Base-by-base conservation (phyloP, 2,329 filamentous ascomycete genomes). In the Helotiales sp. region DNA sequence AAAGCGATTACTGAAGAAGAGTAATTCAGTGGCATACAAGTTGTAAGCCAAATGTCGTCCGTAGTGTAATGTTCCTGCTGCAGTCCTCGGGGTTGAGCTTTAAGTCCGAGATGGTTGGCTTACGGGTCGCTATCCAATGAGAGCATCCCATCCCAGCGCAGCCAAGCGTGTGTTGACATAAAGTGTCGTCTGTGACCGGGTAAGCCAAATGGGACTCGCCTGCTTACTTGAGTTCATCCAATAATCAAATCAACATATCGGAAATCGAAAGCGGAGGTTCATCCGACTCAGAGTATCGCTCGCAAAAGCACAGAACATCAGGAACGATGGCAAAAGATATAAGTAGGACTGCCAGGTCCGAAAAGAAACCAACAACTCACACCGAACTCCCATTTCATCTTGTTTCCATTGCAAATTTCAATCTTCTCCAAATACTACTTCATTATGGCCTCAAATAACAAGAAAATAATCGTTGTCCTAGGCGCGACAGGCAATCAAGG, bases 401-500 rank as follows among this genome's bases (percentile, higher is more conserved):
- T n/a, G n/a, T n/a, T n/a, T 45, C 22, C n/a, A 37, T 6, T 49
- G n/a, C 20, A n/a, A 24, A 30, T 47, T 3, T 22, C 40, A 47
- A 26, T n/a, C 43, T 20, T 45, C 13, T 22, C 43, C 10, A 26
- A 32, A 26, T 24, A 24, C 32, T 34, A 49, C 32, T 26, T 17
- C 24, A 60, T 47, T 43, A 74, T 72, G 63, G 32, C 67, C 10
- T 54, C 66, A 10, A 47, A 58, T 6, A 49, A 43, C 28, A 69
- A 77, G 73, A 84, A 83, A 71, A 78, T 85, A 72, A 80, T 88
- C 74, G 84, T 83, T 52, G 80, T 89, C 13, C 84, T 89, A 71
- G 86, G 86, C 30, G 84, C 86, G 50, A 89, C 86, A 20, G 86
- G 87, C 66, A 83, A 84, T 66, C 87, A 90, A 77, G 88, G 88